Evolutionary conservation across 164 flowering plant genomes (phyloP), one percentile per base, ranked within the genome.

Genomic region (Amborella trichopoda): DNA sequence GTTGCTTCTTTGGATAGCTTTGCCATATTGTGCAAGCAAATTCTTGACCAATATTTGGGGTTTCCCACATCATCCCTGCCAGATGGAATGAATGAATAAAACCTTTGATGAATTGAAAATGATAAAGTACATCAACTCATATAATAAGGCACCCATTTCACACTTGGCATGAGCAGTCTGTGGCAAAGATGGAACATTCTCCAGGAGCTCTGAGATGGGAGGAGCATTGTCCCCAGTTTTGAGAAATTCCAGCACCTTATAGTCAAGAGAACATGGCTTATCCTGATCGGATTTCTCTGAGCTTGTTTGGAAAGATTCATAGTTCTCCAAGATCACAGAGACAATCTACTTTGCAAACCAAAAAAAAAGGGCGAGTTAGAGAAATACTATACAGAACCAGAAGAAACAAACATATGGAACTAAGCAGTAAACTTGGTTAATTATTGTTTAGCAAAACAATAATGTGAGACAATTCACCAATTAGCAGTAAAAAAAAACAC

Each of bases 31-130:
- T 58, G 63, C 69, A 89, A 64, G 67, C 93, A 84, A 69, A 78
- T 73, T 58, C 70, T 72, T 9, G 97, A 76, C 97, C 97, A 89
- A 64, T 78, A 80, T 34, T 64, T 58, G 13, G 97, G 93, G 58
- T 61, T 68, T 56, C 69, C 75, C 19, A 75, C 58, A 43, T 59
- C 53, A 63, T 82, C 85, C 53, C 97, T 82, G 63, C 30, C 2
- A 48, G 32, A 50, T 21, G 23, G 13, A 17, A 17, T 41, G 54
- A 58, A 49, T 14, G 21, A 40, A 44, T 16, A 32, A 50, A 43
- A 11, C 21, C 26, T 39, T 20, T 20, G 10, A 23, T 12, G 20
- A 6, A 16, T 38, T 10, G 17, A 10, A 1, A 16, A 16, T 10
- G 41, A 10, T n/a, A 38, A 30, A 30, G 34, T 30, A 14, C 14